Evolutionary conservation across 176 grass and related monocot genomes (phyloP).

Genomic region (Otatea glauca): DNA sequence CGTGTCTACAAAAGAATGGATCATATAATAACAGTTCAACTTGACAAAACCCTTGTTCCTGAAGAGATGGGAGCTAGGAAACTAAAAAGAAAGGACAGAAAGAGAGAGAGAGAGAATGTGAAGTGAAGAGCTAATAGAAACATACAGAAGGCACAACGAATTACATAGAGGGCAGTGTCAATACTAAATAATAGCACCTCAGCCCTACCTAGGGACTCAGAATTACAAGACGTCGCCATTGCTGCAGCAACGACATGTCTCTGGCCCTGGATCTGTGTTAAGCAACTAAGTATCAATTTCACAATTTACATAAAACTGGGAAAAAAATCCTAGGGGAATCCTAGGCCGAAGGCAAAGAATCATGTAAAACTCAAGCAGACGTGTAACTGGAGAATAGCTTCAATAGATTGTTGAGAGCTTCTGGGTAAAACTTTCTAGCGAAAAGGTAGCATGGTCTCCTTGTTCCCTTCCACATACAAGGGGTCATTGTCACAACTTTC

Average conservation of each 20-base stretch:
- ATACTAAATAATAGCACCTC: conserved; percentile 59
- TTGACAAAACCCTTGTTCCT: conserved; percentile 53
- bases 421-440: conserved; percentile 93
- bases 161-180: conserved; percentile 60
- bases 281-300: conserved; percentile 58
- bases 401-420: conserved; percentile 81
- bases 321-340: conserved; percentile 44
- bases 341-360: conserved; percentile 55
- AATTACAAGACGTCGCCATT: conserved; percentile 48
- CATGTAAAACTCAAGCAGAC: conserved; percentile 52
- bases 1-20: conserved; percentile 53
- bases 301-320: conserved; percentile 67
- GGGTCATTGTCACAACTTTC: conserved; percentile 63
- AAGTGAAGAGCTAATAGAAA: conserved; percentile 42
- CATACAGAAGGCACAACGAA: conserved; percentile 44
- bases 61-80: conserved; percentile 43
- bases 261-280: conserved; percentile 64
- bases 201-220: conserved; percentile 49
- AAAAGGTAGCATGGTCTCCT: conserved; percentile 98
- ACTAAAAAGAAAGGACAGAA: conserved; percentile 19
- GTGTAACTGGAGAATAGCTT: conserved; percentile 80
- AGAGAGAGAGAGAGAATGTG: not conserved
- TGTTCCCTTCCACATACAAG: conserved; percentile 84
- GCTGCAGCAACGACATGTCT: conserved; percentile 48
- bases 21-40: conserved; percentile 47